Evolutionary conservation across 352 stramenopile species (phyloP), one percentile per base, ranked within the genome.

Genomic region (Globisporangium cylindrosporum): DNA sequence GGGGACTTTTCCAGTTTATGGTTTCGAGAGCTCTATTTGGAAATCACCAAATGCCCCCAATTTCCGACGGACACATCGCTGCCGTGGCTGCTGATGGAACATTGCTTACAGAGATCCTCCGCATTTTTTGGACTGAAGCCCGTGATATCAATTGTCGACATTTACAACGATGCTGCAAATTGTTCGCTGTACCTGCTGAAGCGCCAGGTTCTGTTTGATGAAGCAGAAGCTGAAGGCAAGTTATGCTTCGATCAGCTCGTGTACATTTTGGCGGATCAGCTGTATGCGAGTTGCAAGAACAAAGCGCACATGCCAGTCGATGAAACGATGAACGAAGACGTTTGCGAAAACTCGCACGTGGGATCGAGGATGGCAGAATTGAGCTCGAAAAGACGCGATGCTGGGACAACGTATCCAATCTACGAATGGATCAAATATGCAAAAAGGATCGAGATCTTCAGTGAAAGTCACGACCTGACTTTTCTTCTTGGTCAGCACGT

Each of bases 151-250:
- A 64, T 93, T 10, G 55, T 97, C 36, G 88, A 97, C 48, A 66
- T 90, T 22, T 97, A 97, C 74, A 96, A 97, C 58, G 88, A 97
- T 57, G 87, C 89, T 14, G 81, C 75, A 0, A 72, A 78, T 36
- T 68, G 55, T 20, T 79, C 83, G 2, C 62, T 97, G 2, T 74
- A 80, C 34, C 41, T 69, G n/a, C 64, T 91, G n/a, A 80, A 81
- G 57, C 78, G 85, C 60, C 81, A 90, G 49, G 84, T 79, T 49
- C 66, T 97, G 9, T 94, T 81, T 66, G 80, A 97, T 58, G 91
- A 97, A 73, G 80, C 89, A 7, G 74, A 94, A 66, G 82, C 88
- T 0, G 91, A 97, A 78, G 84, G 86, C 2, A 91, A 80, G 58
- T 64, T 97, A 34, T 89, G 83, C 57, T 90, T 95, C 57, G 90